These are phyloP conservation scores for Triticum turgidum DNA, from an alignment of 176 grass and related monocot genomes.

Conservation along the genomic window DNA sequence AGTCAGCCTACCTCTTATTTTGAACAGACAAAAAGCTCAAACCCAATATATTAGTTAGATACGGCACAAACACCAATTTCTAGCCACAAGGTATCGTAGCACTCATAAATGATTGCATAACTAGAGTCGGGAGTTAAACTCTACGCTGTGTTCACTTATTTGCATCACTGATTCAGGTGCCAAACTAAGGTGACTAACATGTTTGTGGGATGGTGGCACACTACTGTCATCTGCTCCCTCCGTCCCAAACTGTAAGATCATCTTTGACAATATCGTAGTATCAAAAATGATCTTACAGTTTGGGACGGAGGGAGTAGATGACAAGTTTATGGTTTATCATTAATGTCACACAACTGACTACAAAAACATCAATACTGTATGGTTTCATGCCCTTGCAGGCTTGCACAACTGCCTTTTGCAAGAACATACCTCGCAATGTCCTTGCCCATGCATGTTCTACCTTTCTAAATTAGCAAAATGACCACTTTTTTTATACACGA, in stretches of 20 bases:
- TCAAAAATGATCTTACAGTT: too few relatives aligned
- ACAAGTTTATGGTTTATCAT: too few relatives aligned
- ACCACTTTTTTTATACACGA: neutral
- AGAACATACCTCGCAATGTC: neutral
- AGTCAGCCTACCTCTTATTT: neutral
- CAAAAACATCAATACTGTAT: neutral
- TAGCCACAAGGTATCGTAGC: neutral
- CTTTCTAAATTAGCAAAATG: neutral
- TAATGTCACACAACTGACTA: too few relatives aligned
- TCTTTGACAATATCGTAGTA: too few relatives aligned
- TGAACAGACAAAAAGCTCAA: neutral
- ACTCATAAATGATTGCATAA: neutral
- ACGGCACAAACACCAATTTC: neutral
- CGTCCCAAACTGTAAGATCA: too few relatives aligned
- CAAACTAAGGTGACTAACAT: neutral
- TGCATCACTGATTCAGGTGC: neutral
- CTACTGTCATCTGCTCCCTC: neutral
- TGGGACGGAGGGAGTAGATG: too few relatives aligned
- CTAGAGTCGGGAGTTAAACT: neutral
- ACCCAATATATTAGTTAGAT: neutral
- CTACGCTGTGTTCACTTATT: neutral
- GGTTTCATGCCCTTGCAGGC: neutral
- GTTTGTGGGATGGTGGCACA: neutral
- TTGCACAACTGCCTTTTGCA: neutral
- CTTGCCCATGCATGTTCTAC: neutral